These are phyloP conservation scores for Linum lewisii DNA, from an alignment of 345 rosid genomes.

Conservation along the genomic window DNA sequence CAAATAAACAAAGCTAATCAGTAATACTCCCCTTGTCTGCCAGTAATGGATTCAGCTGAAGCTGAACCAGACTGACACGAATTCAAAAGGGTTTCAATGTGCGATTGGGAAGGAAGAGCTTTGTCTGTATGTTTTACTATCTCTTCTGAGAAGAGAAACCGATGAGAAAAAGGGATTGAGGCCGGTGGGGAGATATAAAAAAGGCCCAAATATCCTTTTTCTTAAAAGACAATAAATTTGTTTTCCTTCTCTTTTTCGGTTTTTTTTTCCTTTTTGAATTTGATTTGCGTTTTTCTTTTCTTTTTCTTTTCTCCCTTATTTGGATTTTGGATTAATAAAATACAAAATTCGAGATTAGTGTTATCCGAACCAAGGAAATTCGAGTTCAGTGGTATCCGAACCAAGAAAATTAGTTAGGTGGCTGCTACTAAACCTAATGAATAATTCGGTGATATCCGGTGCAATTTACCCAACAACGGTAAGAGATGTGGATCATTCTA, in stretches of 20 bases:
- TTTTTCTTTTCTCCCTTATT: background rate
- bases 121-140: background rate
- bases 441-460: too few species aligned
- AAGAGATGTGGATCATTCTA: too few species aligned
- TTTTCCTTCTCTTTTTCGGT: background rate
- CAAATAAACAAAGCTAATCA: slow-evolving; percentile 12
- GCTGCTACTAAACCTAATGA: too few species aligned
- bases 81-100: background rate
- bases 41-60: background rate
- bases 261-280: background rate
- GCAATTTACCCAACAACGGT: too few species aligned
- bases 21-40: background rate
- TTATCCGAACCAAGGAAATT: too few species aligned
- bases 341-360: too few species aligned
- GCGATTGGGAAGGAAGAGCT: background rate
- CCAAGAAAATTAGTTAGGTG: too few species aligned
- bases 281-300: background rate
- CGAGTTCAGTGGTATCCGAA: too few species aligned
- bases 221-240: background rate
- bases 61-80: background rate
- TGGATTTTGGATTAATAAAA: background rate
- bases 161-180: background rate
- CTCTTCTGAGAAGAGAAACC: background rate
- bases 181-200: background rate
- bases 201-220: background rate